Percentiles rank a stretch among this genome's conserved stretches.
These are phyloP conservation scores for Candida saitoana DNA, from an alignment of 805 yeast genomes.

Conservation along the genomic window DNA sequence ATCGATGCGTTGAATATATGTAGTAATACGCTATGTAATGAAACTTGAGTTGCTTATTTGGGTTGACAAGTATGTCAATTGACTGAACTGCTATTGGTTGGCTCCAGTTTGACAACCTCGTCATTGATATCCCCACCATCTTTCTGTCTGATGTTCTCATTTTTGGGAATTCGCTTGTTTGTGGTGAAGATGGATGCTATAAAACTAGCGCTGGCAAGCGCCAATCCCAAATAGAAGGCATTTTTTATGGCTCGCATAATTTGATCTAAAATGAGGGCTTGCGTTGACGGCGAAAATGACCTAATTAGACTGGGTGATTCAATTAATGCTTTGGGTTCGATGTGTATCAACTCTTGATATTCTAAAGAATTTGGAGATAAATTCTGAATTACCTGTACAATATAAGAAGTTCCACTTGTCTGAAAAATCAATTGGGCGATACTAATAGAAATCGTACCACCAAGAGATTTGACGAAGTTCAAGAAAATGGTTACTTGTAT, in stretches of 20 bases:
- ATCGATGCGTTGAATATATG: no score
- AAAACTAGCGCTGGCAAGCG: conserved; percentile 27
- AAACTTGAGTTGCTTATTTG: no score
- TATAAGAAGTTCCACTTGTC: conserved; percentile 16
- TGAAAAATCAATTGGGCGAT: conserved; percentile 30
- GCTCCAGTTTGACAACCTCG: conserved; percentile 1
- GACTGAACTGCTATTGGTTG: neutral
- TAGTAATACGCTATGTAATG: no score
- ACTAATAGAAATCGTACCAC: conserved; percentile 29
- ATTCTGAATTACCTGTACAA: conserved; percentile 8
- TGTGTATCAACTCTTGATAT: conserved; percentile 11
- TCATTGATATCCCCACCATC: conserved; percentile 9
- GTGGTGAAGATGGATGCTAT: conserved; percentile 35
- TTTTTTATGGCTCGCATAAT: conserved; percentile 37
- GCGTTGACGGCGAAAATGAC: conserved; percentile 19
- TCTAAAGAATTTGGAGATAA: conserved; percentile 11
- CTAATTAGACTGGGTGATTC: conserved; percentile 26
- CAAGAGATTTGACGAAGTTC: conserved; percentile 28
- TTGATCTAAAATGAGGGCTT: conserved; percentile 21
- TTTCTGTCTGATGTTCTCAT: conserved; percentile 15
- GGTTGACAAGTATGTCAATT: no score
- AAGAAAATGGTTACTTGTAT: conserved; percentile 31
- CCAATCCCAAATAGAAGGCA: conserved; percentile 40
- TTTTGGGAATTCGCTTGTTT: conserved; percentile 38
- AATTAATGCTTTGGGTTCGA: conserved; percentile 15